A percentile compares a stretch with the other conserved stretches of the same genome.
Conservation (phyloP, 331 rosid genomes). For the Rhamnella rubrinervis region DNA sequence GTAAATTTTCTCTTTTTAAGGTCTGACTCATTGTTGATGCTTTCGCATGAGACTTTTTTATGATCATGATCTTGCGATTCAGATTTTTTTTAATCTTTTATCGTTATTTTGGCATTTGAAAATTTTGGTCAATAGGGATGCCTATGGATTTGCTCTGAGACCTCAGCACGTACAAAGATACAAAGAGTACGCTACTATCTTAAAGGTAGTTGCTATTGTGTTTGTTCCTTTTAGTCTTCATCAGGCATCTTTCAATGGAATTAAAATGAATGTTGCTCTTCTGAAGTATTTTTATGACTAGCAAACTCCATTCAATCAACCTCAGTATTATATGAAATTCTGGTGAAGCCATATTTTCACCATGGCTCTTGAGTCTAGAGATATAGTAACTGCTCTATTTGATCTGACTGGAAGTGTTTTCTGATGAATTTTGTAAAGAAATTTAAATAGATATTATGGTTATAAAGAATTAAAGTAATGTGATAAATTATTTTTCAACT, state of each 20-base stretch:
- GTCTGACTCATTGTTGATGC: not conserved
- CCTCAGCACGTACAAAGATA: conserved; percentile 82
- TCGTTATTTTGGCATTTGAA: not conserved
- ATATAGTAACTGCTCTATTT: not conserved
- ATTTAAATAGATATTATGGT: not conserved
- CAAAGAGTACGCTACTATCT: conserved; percentile 59
- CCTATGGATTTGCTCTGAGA: conserved; percentile 91
- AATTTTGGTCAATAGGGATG: conserved; percentile 52
- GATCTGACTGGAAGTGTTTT: no score
- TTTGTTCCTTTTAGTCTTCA: conserved; percentile 12
- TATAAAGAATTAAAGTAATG: conserved; percentile 15
- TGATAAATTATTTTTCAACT: conserved; percentile 1
- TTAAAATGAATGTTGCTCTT: not conserved
- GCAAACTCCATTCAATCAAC: no score
- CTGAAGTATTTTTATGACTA: no score
- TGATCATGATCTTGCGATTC: not conserved
- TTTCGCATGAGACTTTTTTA: not conserved
- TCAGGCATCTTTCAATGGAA: not conserved
- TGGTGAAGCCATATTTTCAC: not conserved
- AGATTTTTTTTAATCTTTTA: conserved; percentile 4
- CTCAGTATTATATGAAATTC: no score
- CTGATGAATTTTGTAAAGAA: not conserved
- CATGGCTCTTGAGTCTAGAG: not conserved
- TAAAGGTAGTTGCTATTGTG: conserved; percentile 50
- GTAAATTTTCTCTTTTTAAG: not conserved